Evolutionary conservation across 2,329 filamentous ascomycete species (phyloP).

Genomic region (Nemania diffusa): DNA sequence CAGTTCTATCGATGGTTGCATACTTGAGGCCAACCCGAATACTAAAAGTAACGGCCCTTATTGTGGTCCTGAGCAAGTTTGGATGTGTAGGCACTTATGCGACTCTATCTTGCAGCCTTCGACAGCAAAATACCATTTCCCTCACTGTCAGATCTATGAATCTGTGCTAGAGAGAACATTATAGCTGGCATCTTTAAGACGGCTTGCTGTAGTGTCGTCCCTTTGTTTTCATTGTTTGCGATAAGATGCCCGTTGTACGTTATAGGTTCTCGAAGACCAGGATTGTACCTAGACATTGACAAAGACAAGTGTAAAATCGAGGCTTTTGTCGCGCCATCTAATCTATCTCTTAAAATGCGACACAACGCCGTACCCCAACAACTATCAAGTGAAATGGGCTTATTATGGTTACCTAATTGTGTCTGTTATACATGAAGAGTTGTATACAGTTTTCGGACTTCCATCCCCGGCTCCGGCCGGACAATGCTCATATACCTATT

Average conservation of each 20-base stretch:
- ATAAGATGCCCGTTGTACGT: neutral
- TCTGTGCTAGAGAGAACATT: neutral
- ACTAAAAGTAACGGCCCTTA: neutral
- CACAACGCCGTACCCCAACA: neutral
- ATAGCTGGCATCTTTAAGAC: neutral
- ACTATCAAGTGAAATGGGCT: too few relatives aligned
- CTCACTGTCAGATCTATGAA: neutral
- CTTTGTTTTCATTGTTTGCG: neutral
- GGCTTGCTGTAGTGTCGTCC: neutral
- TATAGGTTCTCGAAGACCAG: neutral
- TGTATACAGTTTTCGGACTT: neutral
- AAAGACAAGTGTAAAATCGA: neutral
- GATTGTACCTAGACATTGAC: too few relatives aligned
- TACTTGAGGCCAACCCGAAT: neutral
- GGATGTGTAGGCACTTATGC: neutral
- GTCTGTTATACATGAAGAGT: neutral
- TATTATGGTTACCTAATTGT: neutral
- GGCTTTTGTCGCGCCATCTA: neutral
- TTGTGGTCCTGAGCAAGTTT: neutral
- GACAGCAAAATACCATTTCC: neutral
- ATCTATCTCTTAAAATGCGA: neutral
- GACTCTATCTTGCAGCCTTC: neutral
- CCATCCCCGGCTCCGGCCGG: neutral
- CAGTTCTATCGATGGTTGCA: neutral
- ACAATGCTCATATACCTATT: neutral